Conservation (phyloP, 1,284 basidiomycete genomes). For the Papiliotrema fonsecae region DNA sequence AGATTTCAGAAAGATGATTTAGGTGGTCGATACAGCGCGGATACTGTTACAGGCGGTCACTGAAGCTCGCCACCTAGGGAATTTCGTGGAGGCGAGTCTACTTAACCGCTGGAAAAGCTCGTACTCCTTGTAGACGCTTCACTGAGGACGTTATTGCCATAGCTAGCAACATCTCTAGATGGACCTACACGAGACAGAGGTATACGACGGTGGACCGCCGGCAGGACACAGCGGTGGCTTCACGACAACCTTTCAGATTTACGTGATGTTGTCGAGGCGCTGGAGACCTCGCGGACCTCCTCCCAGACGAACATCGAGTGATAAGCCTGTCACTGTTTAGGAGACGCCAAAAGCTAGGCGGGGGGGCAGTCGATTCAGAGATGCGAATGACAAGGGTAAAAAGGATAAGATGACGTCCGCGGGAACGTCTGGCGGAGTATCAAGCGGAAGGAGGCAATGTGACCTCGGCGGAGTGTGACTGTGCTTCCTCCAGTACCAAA, state of each 20-base stretch:
- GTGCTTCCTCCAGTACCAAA: background rate
- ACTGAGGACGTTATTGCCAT: conserved; percentile 59
- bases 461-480: conserved; percentile 3
- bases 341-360: background rate
- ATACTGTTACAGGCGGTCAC: conserved; percentile 49
- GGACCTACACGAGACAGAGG: conserved; percentile 53
- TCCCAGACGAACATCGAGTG: conserved; percentile 56
- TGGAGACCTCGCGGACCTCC: conserved; percentile 58
- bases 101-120: background rate
- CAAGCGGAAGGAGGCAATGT: conserved; percentile 8
- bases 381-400: conserved; percentile 2
- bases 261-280: conserved; percentile 55
- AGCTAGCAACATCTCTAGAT: conserved; percentile 56
- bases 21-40: background rate
- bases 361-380: too few species aligned
- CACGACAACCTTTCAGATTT: conserved; percentile 47
- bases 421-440: background rate
- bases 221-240: conserved; percentile 28
- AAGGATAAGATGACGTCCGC: background rate
- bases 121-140: conserved; percentile 48
- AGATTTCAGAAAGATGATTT: conserved; percentile 12
- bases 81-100: conserved; percentile 49
- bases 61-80: conserved; percentile 54
- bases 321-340: conserved; percentile 47
- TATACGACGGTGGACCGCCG: conserved; percentile 56